Base-by-base conservation (phyloP, 2,329 filamentous ascomycete species). In the Scytalidium lignicola region DNA sequence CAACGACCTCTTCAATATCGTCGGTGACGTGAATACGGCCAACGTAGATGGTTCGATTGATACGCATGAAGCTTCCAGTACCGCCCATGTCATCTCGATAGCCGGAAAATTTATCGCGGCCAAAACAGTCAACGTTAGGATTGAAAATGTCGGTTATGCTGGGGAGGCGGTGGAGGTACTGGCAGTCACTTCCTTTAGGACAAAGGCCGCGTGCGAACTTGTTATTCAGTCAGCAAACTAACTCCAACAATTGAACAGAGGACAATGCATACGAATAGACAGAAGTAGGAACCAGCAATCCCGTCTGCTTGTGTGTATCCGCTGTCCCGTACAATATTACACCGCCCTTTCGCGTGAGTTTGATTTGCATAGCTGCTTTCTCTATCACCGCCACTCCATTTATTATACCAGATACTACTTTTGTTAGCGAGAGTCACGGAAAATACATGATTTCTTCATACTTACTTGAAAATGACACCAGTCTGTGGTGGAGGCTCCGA, bases 41-140 rank as follows among this genome's bases (percentile, higher is more conserved):
- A 1, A 96, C 82, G 61, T 99, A 99, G 5, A 99, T 75, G 1
- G 93, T 99, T 26, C 93, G 79, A 65, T 99, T 99, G 63, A 95
- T 88, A 19, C 93, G 79, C 82, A 91, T 86, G 64, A 99, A 99
- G 53, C 83, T 90, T 21, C 93, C 93, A 2, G 96, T 90, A 56
- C 95, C 95, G 47, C 92, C 91, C 93, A 99, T 97, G 67, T 97
- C 92, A 65, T 97, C 92, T 61, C 91, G 77, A 70, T 96, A 97
- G 64, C 96, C 92, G 54, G 81, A 86, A 63, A 90, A 88, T 72
- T 95, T 96, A 74, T 96, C 92, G 51, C 92, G 79, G 2, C 90
- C 90, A 63, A 99, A 99, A 64, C 90, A 95, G 71, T 99, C 93
- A 18, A 96, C 83, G 59, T 96, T 97, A 1, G 88, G 88, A 53